phyloP scores from a whole-genome alignment of 495 filamentous ascomycete species.

The Thozetella sp. region DNA sequence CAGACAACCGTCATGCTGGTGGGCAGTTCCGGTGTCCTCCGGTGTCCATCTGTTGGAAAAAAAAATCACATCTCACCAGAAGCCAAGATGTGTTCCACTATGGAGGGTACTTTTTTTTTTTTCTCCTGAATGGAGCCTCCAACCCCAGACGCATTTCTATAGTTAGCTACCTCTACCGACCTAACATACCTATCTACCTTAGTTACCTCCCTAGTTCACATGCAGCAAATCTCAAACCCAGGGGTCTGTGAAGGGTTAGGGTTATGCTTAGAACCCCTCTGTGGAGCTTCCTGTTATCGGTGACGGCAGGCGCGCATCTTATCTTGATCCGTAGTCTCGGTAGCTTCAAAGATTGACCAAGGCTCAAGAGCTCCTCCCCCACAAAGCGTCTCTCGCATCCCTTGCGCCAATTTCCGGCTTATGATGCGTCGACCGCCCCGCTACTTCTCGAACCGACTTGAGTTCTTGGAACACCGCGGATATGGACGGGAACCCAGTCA shows the following conservation, averaged over 20 bases:
- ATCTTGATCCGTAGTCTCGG: background rate
- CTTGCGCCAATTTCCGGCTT: background rate
- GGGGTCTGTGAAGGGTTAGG: background rate
- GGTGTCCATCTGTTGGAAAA: too few species aligned
- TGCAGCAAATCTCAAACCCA: background rate
- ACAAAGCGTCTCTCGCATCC: background rate
- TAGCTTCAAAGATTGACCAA: background rate
- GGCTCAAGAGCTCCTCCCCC: background rate
- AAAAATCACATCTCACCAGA: too few species aligned
- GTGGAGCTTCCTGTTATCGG: too few species aligned
- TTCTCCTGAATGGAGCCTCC: too few species aligned
- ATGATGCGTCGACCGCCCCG: slow-evolving; percentile 7
- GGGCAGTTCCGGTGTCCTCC: too few species aligned
- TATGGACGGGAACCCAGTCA: slow-evolving; percentile 29
- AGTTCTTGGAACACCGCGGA: slow-evolving; percentile 9
- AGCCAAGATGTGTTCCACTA: too few species aligned
- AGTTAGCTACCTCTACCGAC: too few species aligned
- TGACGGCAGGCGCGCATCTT: background rate
- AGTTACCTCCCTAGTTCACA: too few species aligned
- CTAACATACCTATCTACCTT: too few species aligned
- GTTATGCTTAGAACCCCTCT: background rate
- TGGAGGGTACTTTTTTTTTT: too few species aligned
- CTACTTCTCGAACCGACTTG: background rate
- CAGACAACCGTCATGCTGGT: too few species aligned
- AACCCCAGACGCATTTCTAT: too few species aligned